These are phyloP conservation scores for Pythium dissimile DNA, from an alignment of 352 stramenopile species.

Conservation along the genomic window DNA sequence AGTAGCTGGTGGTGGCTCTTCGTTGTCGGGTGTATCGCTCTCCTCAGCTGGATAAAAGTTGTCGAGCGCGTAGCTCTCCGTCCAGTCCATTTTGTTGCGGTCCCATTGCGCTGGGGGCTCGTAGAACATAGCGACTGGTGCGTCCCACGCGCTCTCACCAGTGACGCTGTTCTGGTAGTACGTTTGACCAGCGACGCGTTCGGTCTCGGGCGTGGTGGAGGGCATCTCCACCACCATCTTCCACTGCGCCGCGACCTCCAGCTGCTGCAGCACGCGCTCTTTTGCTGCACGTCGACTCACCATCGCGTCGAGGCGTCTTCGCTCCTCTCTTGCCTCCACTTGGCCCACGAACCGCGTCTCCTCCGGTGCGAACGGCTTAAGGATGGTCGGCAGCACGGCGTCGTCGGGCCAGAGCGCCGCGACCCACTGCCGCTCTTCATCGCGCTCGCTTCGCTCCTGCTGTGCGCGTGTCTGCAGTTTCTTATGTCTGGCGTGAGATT, in stretches of 20 bases:
- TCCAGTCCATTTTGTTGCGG: conserved; percentile 51
- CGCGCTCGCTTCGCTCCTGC: conserved; percentile 41
- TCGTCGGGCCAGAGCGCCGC: conserved; percentile 55
- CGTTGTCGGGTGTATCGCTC: not conserved
- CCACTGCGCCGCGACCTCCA: conserved; percentile 50
- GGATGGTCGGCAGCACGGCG: conserved; percentile 52
- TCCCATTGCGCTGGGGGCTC: conserved; percentile 59
- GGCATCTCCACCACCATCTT: conserved; percentile 32
- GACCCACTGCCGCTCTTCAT: conserved; percentile 65
- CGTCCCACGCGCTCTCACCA: conserved; percentile 52
- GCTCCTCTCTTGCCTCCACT: conserved; percentile 18
- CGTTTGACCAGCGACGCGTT: conserved; percentile 24
- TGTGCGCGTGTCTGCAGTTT: conserved; percentile 25
- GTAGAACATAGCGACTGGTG: conserved; percentile 51
- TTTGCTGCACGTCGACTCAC: conserved; percentile 33
- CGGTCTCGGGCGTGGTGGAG: conserved; percentile 10
- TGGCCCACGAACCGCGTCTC: conserved; percentile 23
- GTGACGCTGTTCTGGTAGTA: conserved; percentile 64
- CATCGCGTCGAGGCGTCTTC: conserved; percentile 34
- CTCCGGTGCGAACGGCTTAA: conserved; percentile 29
- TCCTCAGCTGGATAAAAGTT: conserved; percentile 37
- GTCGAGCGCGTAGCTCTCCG: conserved; percentile 39
- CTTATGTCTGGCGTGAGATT: conserved; percentile 20
- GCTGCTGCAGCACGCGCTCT: conserved; percentile 35
- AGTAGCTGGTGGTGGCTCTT: too few relatives aligned